A percentile compares a stretch with the other conserved stretches of the same genome.
phyloP scores from a whole-genome alignment of 352 stramenopile genomes.

The Globisporangium middletonii region DNA sequence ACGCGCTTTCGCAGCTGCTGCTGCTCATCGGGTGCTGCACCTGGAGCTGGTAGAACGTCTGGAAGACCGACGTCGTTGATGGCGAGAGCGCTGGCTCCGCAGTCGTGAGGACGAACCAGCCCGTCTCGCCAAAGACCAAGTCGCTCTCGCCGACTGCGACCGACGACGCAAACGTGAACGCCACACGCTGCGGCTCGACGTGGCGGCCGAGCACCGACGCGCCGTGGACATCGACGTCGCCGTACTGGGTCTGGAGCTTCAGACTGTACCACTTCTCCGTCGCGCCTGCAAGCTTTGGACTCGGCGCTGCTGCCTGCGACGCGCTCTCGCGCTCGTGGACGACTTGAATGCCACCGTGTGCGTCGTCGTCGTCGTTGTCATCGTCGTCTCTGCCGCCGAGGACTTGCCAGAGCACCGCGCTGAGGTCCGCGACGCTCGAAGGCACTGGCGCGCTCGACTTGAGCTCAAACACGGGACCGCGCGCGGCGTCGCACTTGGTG shows the following conservation, averaged over 20 bases:
- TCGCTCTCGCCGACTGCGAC: constrained; percentile 9
- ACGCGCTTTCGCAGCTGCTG: neutral
- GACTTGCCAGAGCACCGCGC: constrained; percentile 1
- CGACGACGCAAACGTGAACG: constrained; percentile 9
- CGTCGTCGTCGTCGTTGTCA: neutral
- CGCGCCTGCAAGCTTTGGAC: neutral
- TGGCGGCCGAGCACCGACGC: constrained; percentile 4
- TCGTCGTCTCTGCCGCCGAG: constrained; percentile 1
- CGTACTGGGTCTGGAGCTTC: constrained; percentile 7
- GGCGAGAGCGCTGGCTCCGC: neutral
- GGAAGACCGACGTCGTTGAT: constrained; percentile 3
- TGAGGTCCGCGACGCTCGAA: constrained; percentile 3
- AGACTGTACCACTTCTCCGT: constrained; percentile 7
- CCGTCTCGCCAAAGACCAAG: constrained; percentile 7
- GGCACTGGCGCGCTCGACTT: constrained; percentile 10
- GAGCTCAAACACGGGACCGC: constrained; percentile 11
- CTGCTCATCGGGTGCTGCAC: neutral
- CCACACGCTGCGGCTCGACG: neutral
- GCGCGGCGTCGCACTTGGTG: constrained; percentile 2
- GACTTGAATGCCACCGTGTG: neutral
- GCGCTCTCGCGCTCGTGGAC: neutral
- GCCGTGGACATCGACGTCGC: constrained; percentile 7
- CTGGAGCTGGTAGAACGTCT: constrained; percentile 15
- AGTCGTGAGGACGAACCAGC: constrained; percentile 7
- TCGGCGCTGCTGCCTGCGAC: neutral